phyloP scores from a whole-genome alignment of 2,329 filamentous ascomycete species.

The Aspergillus pseudotamarii region DNA sequence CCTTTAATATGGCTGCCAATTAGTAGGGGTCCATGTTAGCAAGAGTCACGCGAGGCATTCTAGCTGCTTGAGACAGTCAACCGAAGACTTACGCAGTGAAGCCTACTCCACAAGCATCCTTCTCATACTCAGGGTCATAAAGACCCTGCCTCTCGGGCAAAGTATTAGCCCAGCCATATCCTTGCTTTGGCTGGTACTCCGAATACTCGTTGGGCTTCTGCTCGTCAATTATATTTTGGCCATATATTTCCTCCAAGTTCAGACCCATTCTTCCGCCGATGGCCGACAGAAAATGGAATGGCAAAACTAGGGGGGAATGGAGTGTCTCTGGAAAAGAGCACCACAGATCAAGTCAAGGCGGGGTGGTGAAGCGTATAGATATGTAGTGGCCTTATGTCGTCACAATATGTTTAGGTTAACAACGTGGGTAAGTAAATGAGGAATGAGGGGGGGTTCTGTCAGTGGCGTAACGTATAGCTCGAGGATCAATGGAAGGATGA shows the following conservation, averaged over 20 bases:
- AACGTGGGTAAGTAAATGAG: slow-evolving; percentile 25
- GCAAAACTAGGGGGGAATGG: slow-evolving; percentile 19
- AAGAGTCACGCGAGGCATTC: neutral
- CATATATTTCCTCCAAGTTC: slow-evolving; percentile 52
- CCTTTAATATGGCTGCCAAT: slow-evolving; percentile 86
- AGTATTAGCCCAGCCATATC: slow-evolving; percentile 93
- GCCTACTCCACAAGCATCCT: slow-evolving; percentile 99
- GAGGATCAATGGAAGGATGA: slow-evolving; percentile 9
- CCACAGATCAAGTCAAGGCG: slow-evolving; percentile 24
- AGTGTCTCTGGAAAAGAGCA: slow-evolving; percentile 19
- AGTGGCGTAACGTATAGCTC: slow-evolving; percentile 27
- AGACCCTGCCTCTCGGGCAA: slow-evolving; percentile 98
- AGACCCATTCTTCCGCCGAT: slow-evolving; percentile 55
- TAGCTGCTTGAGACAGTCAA: neutral
- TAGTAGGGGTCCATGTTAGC: slow-evolving; percentile 13
- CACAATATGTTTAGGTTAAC: slow-evolving; percentile 24
- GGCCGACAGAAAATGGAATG: slow-evolving; percentile 44
- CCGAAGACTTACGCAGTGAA: slow-evolving; percentile 80
- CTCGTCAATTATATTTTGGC: slow-evolving; percentile 50
- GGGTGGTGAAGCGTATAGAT: slow-evolving; percentile 18
- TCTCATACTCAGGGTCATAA: slow-evolving; percentile 93
- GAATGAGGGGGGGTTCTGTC: slow-evolving; percentile 8
- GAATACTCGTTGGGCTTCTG: slow-evolving; percentile 49
- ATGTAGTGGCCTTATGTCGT: slow-evolving; percentile 26
- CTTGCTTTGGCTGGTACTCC: slow-evolving; percentile 58